These are phyloP conservation scores for Aethionema arabicum DNA, from an alignment of 345 rosid species.

Conservation along the genomic window DNA sequence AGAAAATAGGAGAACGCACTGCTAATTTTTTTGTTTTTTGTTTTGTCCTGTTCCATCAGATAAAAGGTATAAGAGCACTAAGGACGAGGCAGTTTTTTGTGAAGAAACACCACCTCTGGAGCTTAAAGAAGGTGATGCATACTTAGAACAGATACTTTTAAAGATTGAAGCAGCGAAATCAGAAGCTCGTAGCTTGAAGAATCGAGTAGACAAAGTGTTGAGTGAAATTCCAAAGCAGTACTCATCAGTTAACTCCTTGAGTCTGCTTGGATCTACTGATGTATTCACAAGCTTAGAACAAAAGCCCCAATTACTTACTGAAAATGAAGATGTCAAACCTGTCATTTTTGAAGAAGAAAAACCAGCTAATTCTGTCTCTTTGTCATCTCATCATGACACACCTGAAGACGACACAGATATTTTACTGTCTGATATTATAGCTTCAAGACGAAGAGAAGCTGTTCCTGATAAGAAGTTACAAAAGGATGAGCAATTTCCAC, in stretches of 20 bases:
- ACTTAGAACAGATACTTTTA: conserved; percentile 53
- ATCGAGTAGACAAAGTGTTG: conserved; percentile 58
- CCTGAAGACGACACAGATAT: conserved; percentile 35
- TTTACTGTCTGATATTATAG: conserved; percentile 41
- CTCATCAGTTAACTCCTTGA: conserved; percentile 48
- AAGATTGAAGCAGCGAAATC: conserved; percentile 58
- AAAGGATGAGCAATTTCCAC: conserved; percentile 30
- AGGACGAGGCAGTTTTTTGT: conserved; percentile 40
- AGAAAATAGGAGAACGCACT: not conserved
- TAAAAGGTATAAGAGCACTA: conserved; percentile 35
- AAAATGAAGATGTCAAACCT: conserved; percentile 41
- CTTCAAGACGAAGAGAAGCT: conserved; percentile 45
- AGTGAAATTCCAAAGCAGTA: conserved; percentile 59
- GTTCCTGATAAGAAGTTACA: conserved; percentile 37
- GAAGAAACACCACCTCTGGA: conserved; percentile 48
- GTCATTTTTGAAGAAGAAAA: conserved; percentile 36
- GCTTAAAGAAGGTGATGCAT: conserved; percentile 46
- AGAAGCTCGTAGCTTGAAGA: conserved; percentile 49
- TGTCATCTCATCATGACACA: conserved; percentile 34
- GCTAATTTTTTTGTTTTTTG: conserved; percentile 11
- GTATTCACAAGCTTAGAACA: conserved; percentile 41
- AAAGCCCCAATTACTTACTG: conserved; percentile 37
- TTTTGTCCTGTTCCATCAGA: conserved; percentile 34
- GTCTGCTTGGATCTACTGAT: conserved; percentile 40
- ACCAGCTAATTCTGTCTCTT: conserved; percentile 37